phyloP scores from a whole-genome alignment of 768 basidiomycete genomes.

The Tephrocybe sp. region DNA sequence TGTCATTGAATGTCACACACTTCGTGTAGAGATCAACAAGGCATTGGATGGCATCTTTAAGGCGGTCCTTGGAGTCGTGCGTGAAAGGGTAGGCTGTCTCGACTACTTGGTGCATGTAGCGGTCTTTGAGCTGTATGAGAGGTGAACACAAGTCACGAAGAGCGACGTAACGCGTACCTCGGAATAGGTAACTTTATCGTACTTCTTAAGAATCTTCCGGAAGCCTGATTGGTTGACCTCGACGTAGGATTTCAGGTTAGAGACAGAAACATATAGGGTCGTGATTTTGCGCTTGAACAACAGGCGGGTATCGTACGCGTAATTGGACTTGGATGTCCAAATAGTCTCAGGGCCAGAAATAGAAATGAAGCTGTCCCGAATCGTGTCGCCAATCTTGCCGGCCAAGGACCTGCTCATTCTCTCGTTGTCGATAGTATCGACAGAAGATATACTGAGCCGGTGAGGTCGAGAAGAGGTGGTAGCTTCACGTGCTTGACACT shows the following conservation, averaged over 20 bases:
- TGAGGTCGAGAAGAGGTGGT: conserved; percentile 14
- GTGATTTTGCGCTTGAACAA: conserved; percentile 91
- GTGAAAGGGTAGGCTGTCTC: conserved; percentile 71
- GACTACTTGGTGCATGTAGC: conserved; percentile 72
- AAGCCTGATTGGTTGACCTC: conserved; percentile 94
- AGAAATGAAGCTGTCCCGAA: conserved; percentile 53
- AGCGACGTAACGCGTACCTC: conserved; percentile 36
- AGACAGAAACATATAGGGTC: conserved; percentile 72
- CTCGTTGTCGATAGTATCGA: conserved; percentile 32
- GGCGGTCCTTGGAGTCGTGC: conserved; percentile 54
- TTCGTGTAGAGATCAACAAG: conserved; percentile 79
- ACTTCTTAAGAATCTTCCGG: conserved; percentile 96
- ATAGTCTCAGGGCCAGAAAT: conserved; percentile 47
- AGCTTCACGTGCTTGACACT: background rate
- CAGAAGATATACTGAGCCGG: conserved; percentile 51
- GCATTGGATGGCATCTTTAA: conserved; percentile 55
- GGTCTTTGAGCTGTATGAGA: conserved; percentile 64
- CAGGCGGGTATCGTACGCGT: conserved; percentile 80
- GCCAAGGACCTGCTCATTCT: conserved; percentile 30
- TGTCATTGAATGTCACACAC: conserved; percentile 79
- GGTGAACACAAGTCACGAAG: background rate
- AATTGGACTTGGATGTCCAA: conserved; percentile 80
- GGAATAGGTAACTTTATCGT: conserved; percentile 89
- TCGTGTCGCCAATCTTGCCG: conserved; percentile 43
- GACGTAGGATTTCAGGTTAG: conserved; percentile 80